Base-by-base conservation (phyloP, 2,329 filamentous ascomycete species). In the Claviceps pusilla region DNA sequence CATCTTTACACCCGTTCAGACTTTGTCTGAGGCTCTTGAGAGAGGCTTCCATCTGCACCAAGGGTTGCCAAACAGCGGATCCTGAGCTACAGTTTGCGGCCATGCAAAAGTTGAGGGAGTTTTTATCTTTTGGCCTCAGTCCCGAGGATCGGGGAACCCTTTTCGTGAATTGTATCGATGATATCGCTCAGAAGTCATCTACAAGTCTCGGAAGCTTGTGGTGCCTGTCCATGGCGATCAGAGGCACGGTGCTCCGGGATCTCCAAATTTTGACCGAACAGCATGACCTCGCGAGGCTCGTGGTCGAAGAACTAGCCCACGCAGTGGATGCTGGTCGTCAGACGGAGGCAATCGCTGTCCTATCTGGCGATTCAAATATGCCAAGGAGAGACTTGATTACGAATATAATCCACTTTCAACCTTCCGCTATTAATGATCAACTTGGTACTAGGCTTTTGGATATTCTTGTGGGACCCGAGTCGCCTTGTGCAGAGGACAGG, bases 201-300 rank as follows among this genome's bases (percentile, higher is more conserved):
- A 84, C 81, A 14, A 81, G 84, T 0, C 76, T 86, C 7, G 88
- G 88, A 1, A 93, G 87, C 60, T 76, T 90, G 24, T 84, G 82
- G 63, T 83, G 82, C 16, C 70, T 89, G 49, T 70, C 65, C 51
- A 68, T 74, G 48, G 64, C 80, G 19, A 69, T 78, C n/a, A 69
- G 71, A 9, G 69, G 68, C 24, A 68, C 75, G 42, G 63, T 76
- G 42, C 61, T 62, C 3, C 69, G 68, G 7, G 81, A 85, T 56
- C 66, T 88, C 28, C 73, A 72, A 33, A 66, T 70, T n/a, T 68
- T 89, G 51, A 76, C 79, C 9, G 68, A 73, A 7, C 75, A 84
- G n/a, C 77, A 84, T 62, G 75, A 80, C 57, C 66, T 89, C 50
- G 77, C 81, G 1, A 70, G 69, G 52, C 70, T 89, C 4, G 66